Evolutionary conservation across 345 rosid species (phyloP).

Genomic region (Draba incana): DNA sequence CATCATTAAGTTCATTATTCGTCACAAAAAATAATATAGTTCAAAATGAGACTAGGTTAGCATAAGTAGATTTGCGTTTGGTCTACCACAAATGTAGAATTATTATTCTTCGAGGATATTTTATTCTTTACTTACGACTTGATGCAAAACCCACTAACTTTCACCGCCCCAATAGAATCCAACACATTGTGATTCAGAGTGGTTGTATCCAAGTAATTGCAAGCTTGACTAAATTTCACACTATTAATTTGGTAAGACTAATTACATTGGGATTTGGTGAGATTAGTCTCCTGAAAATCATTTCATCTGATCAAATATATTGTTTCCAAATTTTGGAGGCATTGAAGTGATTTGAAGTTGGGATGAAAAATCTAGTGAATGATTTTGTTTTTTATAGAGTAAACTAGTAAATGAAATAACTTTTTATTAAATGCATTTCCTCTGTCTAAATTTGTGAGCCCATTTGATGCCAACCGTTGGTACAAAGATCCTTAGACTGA

Average conservation of each 20-base stretch:
- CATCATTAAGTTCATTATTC: neutral
- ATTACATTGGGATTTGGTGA: constrained; percentile 32
- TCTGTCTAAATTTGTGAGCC: constrained; percentile 36
- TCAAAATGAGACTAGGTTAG: constrained; percentile 1
- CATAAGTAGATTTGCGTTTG: constrained; percentile 31
- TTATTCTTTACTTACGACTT: constrained; percentile 42
- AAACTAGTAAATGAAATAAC: constrained; percentile 9
- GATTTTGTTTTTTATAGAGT: neutral
- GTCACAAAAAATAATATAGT: neutral
- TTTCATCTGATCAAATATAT: neutral
- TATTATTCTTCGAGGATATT: constrained; percentile 39
- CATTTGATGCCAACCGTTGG: constrained; percentile 41
- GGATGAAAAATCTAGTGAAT: constrained; percentile 11
- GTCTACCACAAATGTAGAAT: constrained; percentile 42
- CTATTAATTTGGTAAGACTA: constrained; percentile 34
- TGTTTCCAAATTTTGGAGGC: constrained; percentile 29
- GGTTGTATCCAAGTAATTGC: constrained; percentile 37
- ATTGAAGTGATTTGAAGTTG: constrained; percentile 22
- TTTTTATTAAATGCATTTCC: constrained; percentile 30
- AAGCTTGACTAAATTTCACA: constrained; percentile 37
- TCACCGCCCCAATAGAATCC: constrained; percentile 42
- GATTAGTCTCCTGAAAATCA: constrained; percentile 25
- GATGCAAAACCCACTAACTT: constrained; percentile 44
- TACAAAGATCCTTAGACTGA: constrained; percentile 39
- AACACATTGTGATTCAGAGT: constrained; percentile 33